Conservation (phyloP, 2,329 filamentous ascomycete genomes). For the Beauveria sp. region DNA sequence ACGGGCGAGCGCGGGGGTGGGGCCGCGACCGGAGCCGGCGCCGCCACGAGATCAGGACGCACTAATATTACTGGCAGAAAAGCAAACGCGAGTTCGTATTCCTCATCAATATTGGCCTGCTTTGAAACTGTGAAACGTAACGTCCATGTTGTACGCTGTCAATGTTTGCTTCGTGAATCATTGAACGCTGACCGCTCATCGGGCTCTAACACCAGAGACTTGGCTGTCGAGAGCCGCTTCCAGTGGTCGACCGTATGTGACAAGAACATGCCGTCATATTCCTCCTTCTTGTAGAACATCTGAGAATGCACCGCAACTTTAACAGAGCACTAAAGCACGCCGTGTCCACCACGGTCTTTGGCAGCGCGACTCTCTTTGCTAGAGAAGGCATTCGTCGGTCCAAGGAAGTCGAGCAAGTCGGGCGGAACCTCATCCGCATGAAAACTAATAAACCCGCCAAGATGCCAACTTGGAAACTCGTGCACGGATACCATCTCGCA, state of each 20-base stretch:
- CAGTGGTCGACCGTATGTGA: constrained; percentile 8
- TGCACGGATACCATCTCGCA: constrained; percentile 11
- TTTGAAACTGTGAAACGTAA: too few relatives aligned
- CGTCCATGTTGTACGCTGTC: too few relatives aligned
- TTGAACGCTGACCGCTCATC: too few relatives aligned
- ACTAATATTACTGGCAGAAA: too few relatives aligned
- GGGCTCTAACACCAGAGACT: too few relatives aligned
- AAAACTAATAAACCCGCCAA: constrained; percentile 11
- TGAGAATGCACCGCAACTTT: constrained; percentile 4
- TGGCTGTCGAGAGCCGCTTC: neutral
- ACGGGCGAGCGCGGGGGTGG: constrained; percentile 2
- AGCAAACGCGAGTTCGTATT: too few relatives aligned
- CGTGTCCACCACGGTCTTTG: constrained; percentile 1
- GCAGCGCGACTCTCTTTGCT: constrained; percentile 10
- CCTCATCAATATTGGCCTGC: too few relatives aligned
- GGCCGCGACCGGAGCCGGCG: neutral
- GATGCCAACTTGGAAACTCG: constrained; percentile 13
- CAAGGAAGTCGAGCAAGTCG: constrained; percentile 12
- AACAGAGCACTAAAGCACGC: constrained; percentile 1
- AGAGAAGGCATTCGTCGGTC: constrained; percentile 15
- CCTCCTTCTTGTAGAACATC: constrained; percentile 13
- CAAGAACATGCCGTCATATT: constrained; percentile 14
- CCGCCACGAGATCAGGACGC: neutral
- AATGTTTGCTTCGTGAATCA: too few relatives aligned
- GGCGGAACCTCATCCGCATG: constrained; percentile 3